Base-by-base conservation (phyloP, 441 rosid species). In the Corymbia calophylla region DNA sequence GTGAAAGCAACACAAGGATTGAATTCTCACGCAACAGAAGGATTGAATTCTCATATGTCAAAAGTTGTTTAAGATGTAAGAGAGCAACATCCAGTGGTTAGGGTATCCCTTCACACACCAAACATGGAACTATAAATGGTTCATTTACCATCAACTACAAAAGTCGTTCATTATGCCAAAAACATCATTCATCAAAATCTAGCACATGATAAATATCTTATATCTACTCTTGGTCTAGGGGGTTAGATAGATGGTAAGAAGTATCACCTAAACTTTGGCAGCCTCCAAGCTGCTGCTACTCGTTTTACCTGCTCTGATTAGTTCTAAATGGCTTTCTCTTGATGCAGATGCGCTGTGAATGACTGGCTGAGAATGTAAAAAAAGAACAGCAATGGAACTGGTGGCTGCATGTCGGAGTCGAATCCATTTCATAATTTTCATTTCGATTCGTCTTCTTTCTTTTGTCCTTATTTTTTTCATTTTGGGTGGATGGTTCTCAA, bases 261-360 rank as follows among this genome's bases (percentile, higher is more conserved):
- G 3, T 39, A 77, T 73, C 84, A 39, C 51, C 84, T 44, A 44
- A 77, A 86, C n/a, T 55, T 86, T 31, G 87, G 58, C 48, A 86
- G 44, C n/a, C 17, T 12, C 4, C 18, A 55, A 55, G 87, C 48
- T 19, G 87, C 23, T 39, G 3, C 84, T 77, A 27, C 48, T 53
- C 6, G 27, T 35, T 14, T 51, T 32, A 21, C 18, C 60, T 55
- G 87, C 56, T 53, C 29, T 35, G 55, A 86, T 62, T 15, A 21
- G 47, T 70, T 77, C 84, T 77, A 77, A 39, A 21, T 35, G 25
- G 56, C 53, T 14, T 53, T 86, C 77, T 39, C 55, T 86, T 39
- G 90, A 89, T 53, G 86, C 90, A 89, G 90, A 68, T 86, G 53
- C 85, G 49, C 55, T 82, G 77, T 48, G 80, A 88, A 88, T 88